These are phyloP conservation scores for Tremella mesenterica DNA, from an alignment of 768 basidiomycete species.

Conservation along the genomic window DNA sequence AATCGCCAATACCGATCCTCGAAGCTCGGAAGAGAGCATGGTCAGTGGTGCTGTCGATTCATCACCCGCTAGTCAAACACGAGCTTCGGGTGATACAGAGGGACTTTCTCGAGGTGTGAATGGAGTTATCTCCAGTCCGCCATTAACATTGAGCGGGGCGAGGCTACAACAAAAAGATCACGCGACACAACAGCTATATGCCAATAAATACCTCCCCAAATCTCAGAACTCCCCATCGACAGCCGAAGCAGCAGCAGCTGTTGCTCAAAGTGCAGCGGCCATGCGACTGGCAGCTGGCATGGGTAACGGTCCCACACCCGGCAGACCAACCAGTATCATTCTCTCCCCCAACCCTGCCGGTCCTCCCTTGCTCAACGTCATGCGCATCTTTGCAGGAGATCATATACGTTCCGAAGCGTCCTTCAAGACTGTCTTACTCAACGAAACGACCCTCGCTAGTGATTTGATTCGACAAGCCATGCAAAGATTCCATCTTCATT, in stretches of 20 bases:
- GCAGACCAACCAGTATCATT: slow-evolving; percentile 42
- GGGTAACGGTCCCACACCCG: slow-evolving; percentile 9
- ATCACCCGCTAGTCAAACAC: slow-evolving; percentile 16
- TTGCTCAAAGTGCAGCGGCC: slow-evolving; percentile 50
- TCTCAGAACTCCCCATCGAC: slow-evolving; percentile 67
- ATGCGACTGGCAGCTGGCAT: slow-evolving; percentile 34
- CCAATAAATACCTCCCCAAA: slow-evolving; percentile 70
- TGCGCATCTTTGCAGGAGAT: slow-evolving; percentile 90
- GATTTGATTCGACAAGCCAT: slow-evolving; percentile 87
- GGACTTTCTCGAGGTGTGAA: not conserved
- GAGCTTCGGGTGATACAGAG: slow-evolving; percentile 18
- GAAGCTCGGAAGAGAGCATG: slow-evolving; percentile 38
- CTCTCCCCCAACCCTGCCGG: slow-evolving; percentile 54
- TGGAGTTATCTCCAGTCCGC: slow-evolving; percentile 1
- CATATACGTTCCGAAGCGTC: slow-evolving; percentile 87
- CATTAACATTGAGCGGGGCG: slow-evolving; percentile 55
- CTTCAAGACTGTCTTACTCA: slow-evolving; percentile 94
- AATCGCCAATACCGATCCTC: slow-evolving; percentile 44
- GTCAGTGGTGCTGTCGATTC: slow-evolving; percentile 19
- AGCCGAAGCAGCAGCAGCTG: slow-evolving; percentile 62
- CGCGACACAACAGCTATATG: slow-evolving; percentile 77
- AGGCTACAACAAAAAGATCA: slow-evolving; percentile 78
- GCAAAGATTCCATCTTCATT: slow-evolving; percentile 72
- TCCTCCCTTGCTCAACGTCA: slow-evolving; percentile 78
- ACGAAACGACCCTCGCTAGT: slow-evolving; percentile 67